These are phyloP conservation scores for Barnettozyma vustinii DNA, from an alignment of 805 yeast genomes.

Conservation along the genomic window DNA sequence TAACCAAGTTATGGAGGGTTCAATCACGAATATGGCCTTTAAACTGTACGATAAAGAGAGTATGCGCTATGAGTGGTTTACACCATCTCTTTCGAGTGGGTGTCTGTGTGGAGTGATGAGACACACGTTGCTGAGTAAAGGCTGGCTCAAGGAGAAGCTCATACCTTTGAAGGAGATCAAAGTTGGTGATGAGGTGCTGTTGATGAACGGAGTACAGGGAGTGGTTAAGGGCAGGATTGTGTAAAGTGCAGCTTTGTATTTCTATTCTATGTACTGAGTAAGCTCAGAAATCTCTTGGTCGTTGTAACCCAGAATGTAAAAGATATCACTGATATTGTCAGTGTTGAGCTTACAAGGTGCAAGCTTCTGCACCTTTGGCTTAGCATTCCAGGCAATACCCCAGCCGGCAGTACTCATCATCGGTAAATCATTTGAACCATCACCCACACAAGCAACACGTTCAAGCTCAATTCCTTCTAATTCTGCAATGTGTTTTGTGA, in stretches of 20 bases:
- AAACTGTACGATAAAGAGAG: slow-evolving; percentile 17
- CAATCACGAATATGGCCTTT: slow-evolving; percentile 77
- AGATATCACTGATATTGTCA: slow-evolving; percentile 62
- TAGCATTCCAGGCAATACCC: slow-evolving; percentile 97
- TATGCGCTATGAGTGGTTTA: slow-evolving; percentile 53
- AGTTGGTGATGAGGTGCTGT: slow-evolving; percentile 62
- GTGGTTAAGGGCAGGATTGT: slow-evolving; percentile 54
- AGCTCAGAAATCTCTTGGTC: slow-evolving; percentile 43
- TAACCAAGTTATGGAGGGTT: slow-evolving; percentile 68
- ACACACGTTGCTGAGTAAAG: slow-evolving; percentile 51
- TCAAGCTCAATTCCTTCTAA: slow-evolving; percentile 46
- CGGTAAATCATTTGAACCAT: slow-evolving; percentile 91
- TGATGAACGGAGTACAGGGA: slow-evolving; percentile 84
- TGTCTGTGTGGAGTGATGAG: slow-evolving; percentile 84
- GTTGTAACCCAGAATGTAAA: slow-evolving; percentile 74
- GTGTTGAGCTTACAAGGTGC: slow-evolving; percentile 85
- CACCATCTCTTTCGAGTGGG: slow-evolving; percentile 76
- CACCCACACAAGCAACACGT: slow-evolving; percentile 81
- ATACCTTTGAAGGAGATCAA: slow-evolving; percentile 41
- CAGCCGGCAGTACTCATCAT: slow-evolving; percentile 92
- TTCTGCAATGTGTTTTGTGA: slow-evolving; percentile 56
- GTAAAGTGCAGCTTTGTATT: background rate
- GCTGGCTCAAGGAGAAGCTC: slow-evolving; percentile 47
- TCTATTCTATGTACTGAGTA: background rate
- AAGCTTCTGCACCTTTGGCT: slow-evolving; percentile 77